These are phyloP conservation scores for Mycena amicta DNA, from an alignment of 768 basidiomycete species.

Conservation along the genomic window DNA sequence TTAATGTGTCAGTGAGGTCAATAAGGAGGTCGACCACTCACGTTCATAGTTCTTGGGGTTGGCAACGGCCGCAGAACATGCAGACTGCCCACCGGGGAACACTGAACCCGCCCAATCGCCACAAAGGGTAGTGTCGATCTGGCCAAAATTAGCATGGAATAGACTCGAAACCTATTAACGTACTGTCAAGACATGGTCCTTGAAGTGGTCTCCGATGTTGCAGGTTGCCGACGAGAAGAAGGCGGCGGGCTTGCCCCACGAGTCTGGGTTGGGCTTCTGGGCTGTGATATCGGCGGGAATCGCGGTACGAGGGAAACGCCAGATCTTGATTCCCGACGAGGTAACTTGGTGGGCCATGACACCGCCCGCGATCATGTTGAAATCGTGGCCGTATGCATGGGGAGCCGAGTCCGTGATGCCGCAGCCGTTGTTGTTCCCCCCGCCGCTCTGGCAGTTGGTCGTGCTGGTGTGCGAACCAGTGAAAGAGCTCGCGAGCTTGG, in stretches of 20 bases:
- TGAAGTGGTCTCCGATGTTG: slow-evolving; percentile 52
- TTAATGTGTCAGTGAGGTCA: slow-evolving; percentile 28
- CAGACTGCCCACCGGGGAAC: slow-evolving; percentile 45
- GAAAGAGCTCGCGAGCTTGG: slow-evolving; percentile 19
- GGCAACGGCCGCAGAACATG: slow-evolving; percentile 49
- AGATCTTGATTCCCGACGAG: slow-evolving; percentile 51
- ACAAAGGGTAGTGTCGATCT: slow-evolving; percentile 48
- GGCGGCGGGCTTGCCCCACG: slow-evolving; percentile 57
- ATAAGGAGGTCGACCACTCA: slow-evolving; percentile 25
- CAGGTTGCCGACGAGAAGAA: slow-evolving; percentile 52
- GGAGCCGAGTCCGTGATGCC: slow-evolving; percentile 45
- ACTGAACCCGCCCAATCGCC: slow-evolving; percentile 48
- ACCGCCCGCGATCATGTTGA: slow-evolving; percentile 50
- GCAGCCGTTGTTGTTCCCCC: slow-evolving; percentile 49
- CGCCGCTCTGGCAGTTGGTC: slow-evolving; percentile 44
- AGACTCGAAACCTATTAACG: background rate
- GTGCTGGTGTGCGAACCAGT: slow-evolving; percentile 30
- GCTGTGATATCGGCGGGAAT: slow-evolving; percentile 55
- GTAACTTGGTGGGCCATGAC: slow-evolving; percentile 63
- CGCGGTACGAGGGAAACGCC: slow-evolving; percentile 54
- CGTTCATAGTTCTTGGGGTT: slow-evolving; percentile 57
- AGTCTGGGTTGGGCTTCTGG: slow-evolving; percentile 46
- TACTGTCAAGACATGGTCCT: slow-evolving; percentile 49
- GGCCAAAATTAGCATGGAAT: background rate
- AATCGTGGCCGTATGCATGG: slow-evolving; percentile 44